Evolutionary conservation across 306 rosid species (phyloP).

Genomic region (Erythrophleum fordii): DNA sequence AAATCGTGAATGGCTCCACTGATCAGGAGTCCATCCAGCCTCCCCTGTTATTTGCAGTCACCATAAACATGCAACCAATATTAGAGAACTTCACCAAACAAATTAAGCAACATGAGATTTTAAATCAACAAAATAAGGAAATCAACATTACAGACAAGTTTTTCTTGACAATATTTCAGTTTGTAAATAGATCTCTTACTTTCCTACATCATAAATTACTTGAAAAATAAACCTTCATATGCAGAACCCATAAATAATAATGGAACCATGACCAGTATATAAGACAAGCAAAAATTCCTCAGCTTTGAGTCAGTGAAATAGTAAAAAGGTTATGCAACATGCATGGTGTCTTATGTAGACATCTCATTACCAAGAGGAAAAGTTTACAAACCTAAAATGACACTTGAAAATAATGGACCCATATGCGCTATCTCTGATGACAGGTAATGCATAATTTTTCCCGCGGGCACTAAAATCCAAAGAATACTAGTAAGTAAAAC

Average conservation of each 20-base stretch:
- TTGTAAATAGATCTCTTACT: conserved; percentile 9
- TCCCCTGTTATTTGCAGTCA: conserved; percentile 65
- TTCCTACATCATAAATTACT: conserved; percentile 5
- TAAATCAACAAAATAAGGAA: background rate
- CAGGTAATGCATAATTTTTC: conserved; percentile 31
- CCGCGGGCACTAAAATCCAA: conserved; percentile 8
- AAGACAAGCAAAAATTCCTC: background rate
- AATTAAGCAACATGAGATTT: conserved; percentile 21
- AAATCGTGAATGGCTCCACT: conserved; percentile 81
- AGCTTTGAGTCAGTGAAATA: background rate
- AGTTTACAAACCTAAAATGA: conserved; percentile 21
- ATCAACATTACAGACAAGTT: background rate
- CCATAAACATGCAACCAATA: conserved; percentile 36
- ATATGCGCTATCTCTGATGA: conserved; percentile 21
- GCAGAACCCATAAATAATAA: background rate
- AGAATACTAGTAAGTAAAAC: conserved; percentile 10
- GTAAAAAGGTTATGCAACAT: background rate
- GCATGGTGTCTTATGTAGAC: background rate
- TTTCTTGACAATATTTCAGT: conserved; percentile 14
- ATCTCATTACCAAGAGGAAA: conserved; percentile 15
- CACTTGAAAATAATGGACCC: conserved; percentile 15
- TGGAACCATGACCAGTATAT: background rate
- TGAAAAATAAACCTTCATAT: conserved; percentile 5
- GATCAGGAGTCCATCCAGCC: conserved; percentile 96
- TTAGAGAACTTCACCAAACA: conserved; percentile 29